A percentile compares a stretch with the other conserved stretches of the same genome.
phyloP scores from a whole-genome alignment of 371 early-diverging fungal species.

The Rhizopus sp. region DNA sequence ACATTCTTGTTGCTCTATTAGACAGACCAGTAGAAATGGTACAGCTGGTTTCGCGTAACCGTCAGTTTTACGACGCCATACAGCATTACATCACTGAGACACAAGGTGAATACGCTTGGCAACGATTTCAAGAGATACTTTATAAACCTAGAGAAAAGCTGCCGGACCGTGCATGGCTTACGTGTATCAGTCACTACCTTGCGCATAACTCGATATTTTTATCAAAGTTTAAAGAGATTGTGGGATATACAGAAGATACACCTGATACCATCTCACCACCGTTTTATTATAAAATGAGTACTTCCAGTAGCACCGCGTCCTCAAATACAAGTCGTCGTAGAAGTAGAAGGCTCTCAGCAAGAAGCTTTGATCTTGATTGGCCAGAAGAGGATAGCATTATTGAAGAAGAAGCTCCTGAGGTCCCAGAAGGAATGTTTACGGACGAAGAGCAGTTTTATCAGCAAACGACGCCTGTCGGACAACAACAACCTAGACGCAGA shows the following conservation, averaged over 20 bases:
- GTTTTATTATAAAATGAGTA: constrained; percentile 1
- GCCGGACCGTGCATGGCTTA: constrained; percentile 42
- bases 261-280: constrained; percentile 7
- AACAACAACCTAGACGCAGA: constrained; percentile 17
- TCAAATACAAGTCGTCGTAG: constrained; percentile 12
- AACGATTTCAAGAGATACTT: constrained; percentile 36
- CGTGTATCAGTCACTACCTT: constrained; percentile 37
- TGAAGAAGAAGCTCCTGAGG: constrained; percentile 19
- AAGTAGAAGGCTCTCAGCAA: constrained; percentile 20
- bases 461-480: constrained; percentile 24
- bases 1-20: constrained; percentile 43
- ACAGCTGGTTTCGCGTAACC: constrained; percentile 28
- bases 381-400: constrained; percentile 18
- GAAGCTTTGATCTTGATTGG: constrained; percentile 12
- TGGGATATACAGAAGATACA: constrained; percentile 37
- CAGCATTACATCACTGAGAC: constrained; percentile 41
- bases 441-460: constrained; percentile 31
- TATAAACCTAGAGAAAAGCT: constrained; percentile 43
- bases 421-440: constrained; percentile 25
- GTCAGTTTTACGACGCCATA: constrained; percentile 36
- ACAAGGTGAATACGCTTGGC: constrained; percentile 39
- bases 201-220: constrained; percentile 45
- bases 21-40: constrained; percentile 45
- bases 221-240: constrained; percentile 44
- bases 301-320: constrained; percentile 16